Evolutionary conservation across 1,284 basidiomycete species (phyloP).

Genomic region (Ganoderma resinaceum): DNA sequence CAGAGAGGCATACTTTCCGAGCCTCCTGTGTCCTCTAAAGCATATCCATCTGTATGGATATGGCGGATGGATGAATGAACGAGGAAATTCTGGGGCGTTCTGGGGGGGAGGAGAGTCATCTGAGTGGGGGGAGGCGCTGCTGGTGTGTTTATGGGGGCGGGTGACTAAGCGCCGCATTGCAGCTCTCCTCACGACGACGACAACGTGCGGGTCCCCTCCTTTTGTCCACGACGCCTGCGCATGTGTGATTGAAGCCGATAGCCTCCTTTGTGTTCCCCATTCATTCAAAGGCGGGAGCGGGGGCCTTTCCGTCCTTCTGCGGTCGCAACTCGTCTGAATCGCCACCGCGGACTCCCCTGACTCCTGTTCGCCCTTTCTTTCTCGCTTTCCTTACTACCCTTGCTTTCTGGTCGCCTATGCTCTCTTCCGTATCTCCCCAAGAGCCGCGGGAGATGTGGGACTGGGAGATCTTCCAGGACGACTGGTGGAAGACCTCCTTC

Average conservation of each 20-base stretch:
- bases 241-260: constrained; percentile 35
- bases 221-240: constrained; percentile 31
- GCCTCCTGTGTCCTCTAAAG: background rate
- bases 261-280: constrained; percentile 29
- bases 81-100: background rate
- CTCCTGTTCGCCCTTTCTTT: constrained; percentile 15
- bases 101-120: background rate
- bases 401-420: constrained; percentile 12
- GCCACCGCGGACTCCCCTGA: constrained; percentile 23
- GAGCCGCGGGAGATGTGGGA: constrained; percentile 30
- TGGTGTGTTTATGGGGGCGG: constrained; percentile 3
- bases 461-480: constrained; percentile 32
- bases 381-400: background rate
- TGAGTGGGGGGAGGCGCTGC: background rate
- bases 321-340: constrained; percentile 5
- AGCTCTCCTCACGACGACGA: constrained; percentile 33
- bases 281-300: constrained; percentile 25
- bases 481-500: constrained; percentile 38
- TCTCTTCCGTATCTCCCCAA: constrained; percentile 7
- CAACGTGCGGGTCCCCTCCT: constrained; percentile 31
- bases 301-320: constrained; percentile 10
- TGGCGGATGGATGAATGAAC: background rate
- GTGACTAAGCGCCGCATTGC: constrained; percentile 32
- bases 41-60: background rate
- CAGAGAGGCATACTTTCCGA: background rate